Evolutionary conservation across 306 rosid genomes (phyloP).

Genomic region (Rosa lucieae): DNA sequence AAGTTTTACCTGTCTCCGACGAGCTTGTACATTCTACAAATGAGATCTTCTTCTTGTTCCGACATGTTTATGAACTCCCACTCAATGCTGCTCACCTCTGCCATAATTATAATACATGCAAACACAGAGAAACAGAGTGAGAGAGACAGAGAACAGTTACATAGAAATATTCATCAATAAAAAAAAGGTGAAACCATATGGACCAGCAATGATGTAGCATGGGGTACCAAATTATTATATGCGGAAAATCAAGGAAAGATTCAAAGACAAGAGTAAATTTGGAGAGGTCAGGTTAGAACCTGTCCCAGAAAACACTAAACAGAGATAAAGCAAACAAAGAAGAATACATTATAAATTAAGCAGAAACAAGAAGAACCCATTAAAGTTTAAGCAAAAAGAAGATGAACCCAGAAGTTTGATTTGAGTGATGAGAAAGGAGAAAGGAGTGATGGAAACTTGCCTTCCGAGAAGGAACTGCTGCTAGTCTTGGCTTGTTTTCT

Average conservation of each 20-base stretch:
- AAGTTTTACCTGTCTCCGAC: conserved; percentile 53
- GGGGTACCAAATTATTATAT: neutral
- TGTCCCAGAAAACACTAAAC: neutral
- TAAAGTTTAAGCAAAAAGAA: neutral
- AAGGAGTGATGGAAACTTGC: conserved; percentile 15
- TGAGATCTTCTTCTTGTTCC: conserved; percentile 60
- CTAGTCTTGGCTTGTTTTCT: conserved; percentile 35
- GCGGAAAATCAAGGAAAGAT: neutral
- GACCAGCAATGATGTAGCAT: conserved; percentile 7
- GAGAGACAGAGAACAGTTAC: neutral
- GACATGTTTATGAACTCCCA: conserved; percentile 59
- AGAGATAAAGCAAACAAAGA: neutral
- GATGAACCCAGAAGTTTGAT: conserved; percentile 14
- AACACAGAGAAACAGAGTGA: neutral
- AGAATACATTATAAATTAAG: neutral
- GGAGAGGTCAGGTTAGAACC: neutral
- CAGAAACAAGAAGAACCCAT: neutral
- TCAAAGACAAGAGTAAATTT: neutral
- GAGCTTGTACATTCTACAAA: conserved; percentile 53
- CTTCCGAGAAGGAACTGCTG: conserved; percentile 35
- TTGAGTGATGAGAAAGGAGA: neutral
- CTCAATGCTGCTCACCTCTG: conserved; percentile 62
- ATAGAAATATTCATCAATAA: neutral
- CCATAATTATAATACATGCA: conserved; percentile 6
- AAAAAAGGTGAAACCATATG: neutral